A percentile compares a stretch with the other conserved stretches of the same genome.
These are phyloP conservation scores for Cyclocybe aegerita DNA, from an alignment of 768 basidiomycete species.

Conservation along the genomic window DNA sequence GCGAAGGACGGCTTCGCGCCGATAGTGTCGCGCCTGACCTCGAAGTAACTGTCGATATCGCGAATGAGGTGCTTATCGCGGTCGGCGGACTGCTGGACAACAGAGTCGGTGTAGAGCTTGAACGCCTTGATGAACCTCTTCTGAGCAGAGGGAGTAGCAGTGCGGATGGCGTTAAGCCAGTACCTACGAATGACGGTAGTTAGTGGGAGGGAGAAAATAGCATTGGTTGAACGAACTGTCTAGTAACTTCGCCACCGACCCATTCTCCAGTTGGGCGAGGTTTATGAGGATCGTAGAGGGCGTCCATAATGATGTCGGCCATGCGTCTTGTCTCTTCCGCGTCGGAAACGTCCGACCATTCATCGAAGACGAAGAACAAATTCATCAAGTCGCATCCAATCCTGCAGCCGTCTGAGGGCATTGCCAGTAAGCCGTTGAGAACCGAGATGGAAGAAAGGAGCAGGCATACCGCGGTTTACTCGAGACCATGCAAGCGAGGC, in stretches of 20 bases:
- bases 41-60: slow-evolving; percentile 40
- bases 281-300: slow-evolving; percentile 18
- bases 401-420: slow-evolving; percentile 13
- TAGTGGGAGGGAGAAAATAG: not conserved
- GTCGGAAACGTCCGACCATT: slow-evolving; percentile 42
- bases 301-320: slow-evolving; percentile 38
- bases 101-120: slow-evolving; percentile 26
- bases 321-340: slow-evolving; percentile 27
- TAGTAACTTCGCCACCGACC: slow-evolving; percentile 28
- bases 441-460: not conserved
- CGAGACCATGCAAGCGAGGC: slow-evolving; percentile 17
- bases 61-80: slow-evolving; percentile 31
- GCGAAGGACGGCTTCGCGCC: slow-evolving; percentile 42
- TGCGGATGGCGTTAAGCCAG: slow-evolving; percentile 14
- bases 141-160: slow-evolving; percentile 14
- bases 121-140: slow-evolving; percentile 23
- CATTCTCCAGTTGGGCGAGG: slow-evolving; percentile 25
- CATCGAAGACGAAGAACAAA: slow-evolving; percentile 48
- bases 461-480: slow-evolving; percentile 11
- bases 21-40: slow-evolving; percentile 39
- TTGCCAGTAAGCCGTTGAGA: not conserved
- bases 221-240: slow-evolving; percentile 32
- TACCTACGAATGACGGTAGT: slow-evolving; percentile 25
- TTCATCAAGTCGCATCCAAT: slow-evolving; percentile 47
- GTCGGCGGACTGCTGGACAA: slow-evolving; percentile 44